phyloP scores from a whole-genome alignment of 352 stramenopile genomes.

The Phytopythium montanum region DNA sequence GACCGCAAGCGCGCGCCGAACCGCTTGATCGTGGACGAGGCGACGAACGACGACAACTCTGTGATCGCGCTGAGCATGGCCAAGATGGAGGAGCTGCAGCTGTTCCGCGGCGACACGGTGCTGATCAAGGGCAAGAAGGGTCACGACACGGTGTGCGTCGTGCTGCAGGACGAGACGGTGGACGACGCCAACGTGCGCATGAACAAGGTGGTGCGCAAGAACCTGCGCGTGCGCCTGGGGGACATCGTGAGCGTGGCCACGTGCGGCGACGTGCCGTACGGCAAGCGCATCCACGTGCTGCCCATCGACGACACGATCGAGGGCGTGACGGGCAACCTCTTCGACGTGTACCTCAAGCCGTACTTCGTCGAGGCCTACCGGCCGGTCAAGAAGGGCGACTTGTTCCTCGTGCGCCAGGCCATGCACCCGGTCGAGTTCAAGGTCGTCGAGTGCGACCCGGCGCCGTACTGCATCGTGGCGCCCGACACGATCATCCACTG shows the following conservation, averaged over 20 bases:
- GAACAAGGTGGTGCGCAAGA: slow-evolving; percentile 99
- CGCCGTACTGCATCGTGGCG: slow-evolving; percentile 98
- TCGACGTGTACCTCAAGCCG: slow-evolving; percentile 99
- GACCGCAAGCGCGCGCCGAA: slow-evolving; percentile 96
- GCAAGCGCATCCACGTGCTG: slow-evolving; percentile 98
- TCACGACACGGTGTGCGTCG: slow-evolving; percentile 97
- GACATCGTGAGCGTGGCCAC: slow-evolving; percentile 97
- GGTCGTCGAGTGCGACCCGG: slow-evolving; percentile 98
- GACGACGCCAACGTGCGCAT: slow-evolving; percentile 97
- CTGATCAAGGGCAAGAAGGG: slow-evolving; percentile 99
- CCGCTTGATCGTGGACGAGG: slow-evolving; percentile 98
- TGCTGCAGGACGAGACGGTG: slow-evolving; percentile 96
- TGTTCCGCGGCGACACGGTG: slow-evolving; percentile 99
- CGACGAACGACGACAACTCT: slow-evolving; percentile 98
- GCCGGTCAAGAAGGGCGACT: slow-evolving; percentile 98
- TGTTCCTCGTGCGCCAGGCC: slow-evolving; percentile 97
- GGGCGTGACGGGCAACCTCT: slow-evolving; percentile 99
- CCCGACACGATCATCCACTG: slow-evolving; percentile 99
- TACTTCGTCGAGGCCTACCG: slow-evolving; percentile 99
- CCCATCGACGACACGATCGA: slow-evolving; percentile 99
- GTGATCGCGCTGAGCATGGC: slow-evolving; percentile 89
- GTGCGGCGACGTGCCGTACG: slow-evolving; percentile 97
- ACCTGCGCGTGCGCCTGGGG: slow-evolving; percentile 96
- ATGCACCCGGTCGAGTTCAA: slow-evolving; percentile 99
- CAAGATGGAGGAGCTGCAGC: slow-evolving; percentile 99